phyloP scores from a whole-genome alignment of 2,329 filamentous ascomycete species.

The Aspergillus chevalieri region DNA sequence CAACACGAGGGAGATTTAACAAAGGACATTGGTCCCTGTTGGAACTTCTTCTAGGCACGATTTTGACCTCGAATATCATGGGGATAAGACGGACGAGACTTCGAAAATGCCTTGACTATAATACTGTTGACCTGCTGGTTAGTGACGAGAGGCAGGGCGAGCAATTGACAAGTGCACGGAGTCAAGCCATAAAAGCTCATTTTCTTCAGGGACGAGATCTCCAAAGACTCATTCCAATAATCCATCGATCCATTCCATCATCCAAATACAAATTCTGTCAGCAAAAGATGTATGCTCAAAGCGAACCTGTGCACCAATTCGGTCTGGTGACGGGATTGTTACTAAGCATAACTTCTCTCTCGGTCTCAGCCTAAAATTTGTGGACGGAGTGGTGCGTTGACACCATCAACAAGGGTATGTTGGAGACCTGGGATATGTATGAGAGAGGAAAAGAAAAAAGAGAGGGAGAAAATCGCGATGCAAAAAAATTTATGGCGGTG shows the following conservation, averaged over 20 bases:
- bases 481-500: conserved; percentile 13
- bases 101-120: conserved; percentile 34
- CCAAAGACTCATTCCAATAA: too few relatives aligned
- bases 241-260: too few relatives aligned
- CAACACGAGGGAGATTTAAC: conserved; percentile 38
- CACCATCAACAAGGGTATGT: conserved; percentile 40
- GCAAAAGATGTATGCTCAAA: conserved; percentile 36
- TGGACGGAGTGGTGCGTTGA: conserved; percentile 26
- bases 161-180: background rate
- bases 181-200: background rate
- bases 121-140: background rate
- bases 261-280: background rate
- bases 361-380: conserved; percentile 41
- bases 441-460: conserved; percentile 17
- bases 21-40: conserved; percentile 17
- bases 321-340: conserved; percentile 37
- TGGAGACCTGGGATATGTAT: conserved; percentile 36
- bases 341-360: conserved; percentile 36
- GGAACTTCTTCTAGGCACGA: conserved; percentile 34
- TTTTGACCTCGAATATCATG: conserved; percentile 43
- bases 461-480: conserved; percentile 9
- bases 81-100: conserved; percentile 38
- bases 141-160: background rate
- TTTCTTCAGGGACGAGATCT: background rate
- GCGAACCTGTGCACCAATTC: conserved; percentile 37